Evolutionary conservation across 176 grass and related monocot genomes (phyloP).

Genomic region (Carex parvula): DNA sequence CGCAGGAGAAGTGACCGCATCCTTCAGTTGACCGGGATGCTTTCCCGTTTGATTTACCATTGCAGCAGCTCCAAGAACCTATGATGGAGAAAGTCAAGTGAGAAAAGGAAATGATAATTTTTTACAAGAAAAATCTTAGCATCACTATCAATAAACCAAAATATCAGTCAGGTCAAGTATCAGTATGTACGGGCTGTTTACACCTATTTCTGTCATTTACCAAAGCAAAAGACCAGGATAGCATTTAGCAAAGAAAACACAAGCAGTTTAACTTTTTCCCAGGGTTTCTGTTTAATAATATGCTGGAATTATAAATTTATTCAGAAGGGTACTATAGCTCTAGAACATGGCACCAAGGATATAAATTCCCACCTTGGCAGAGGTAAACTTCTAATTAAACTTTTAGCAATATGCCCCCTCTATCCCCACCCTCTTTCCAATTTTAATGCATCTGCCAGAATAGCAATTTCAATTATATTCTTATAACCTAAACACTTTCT

Average conservation of each 20-base stretch:
- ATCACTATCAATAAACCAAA: background rate
- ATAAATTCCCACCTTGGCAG: background rate
- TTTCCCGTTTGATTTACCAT: slow-evolving; percentile 86
- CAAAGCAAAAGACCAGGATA: background rate
- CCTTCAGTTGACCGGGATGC: slow-evolving; percentile 92
- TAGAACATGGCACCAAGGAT: background rate
- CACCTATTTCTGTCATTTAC: background rate
- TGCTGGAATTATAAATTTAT: background rate
- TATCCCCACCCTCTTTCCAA: background rate
- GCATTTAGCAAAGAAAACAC: background rate
- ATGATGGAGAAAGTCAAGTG: background rate
- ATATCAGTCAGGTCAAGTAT: background rate
- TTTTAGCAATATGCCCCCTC: background rate
- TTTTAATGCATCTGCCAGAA: background rate
- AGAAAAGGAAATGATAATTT: background rate
- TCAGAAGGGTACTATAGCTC: background rate
- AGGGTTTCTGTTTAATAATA: background rate
- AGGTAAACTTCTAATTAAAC: background rate
- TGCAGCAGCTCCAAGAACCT: slow-evolving; percentile 90
- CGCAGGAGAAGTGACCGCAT: slow-evolving; percentile 93
- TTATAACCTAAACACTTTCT: background rate
- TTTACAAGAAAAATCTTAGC: background rate
- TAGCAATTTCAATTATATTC: background rate
- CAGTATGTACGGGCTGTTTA: background rate
- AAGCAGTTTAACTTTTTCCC: background rate